phyloP scores from a whole-genome alignment of 2,329 filamentous ascomycete species.

The Lecanicillium sp. region DNA sequence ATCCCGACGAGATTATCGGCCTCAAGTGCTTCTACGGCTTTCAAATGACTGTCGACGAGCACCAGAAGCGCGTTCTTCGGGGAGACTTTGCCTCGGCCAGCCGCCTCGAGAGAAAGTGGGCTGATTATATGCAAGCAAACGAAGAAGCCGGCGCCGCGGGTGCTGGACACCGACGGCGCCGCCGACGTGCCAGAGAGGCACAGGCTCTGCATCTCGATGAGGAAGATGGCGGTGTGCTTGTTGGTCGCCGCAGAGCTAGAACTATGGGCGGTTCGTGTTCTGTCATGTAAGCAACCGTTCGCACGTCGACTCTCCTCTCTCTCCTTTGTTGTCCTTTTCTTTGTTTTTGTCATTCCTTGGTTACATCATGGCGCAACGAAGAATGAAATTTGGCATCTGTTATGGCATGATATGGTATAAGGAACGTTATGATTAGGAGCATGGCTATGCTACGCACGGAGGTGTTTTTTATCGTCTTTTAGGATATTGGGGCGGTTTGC shows the following conservation, averaged over 20 bases:
- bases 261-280: slow-evolving; percentile 52
- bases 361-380: too few species aligned
- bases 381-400: too few species aligned
- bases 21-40: slow-evolving; percentile 94
- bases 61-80: slow-evolving; percentile 74
- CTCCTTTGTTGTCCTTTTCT: background rate
- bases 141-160: slow-evolving; percentile 72
- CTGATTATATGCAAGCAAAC: slow-evolving; percentile 84
- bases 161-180: slow-evolving; percentile 57
- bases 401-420: too few species aligned
- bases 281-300: slow-evolving; percentile 46
- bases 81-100: slow-evolving; percentile 69
- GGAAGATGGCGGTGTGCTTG: slow-evolving; percentile 57
- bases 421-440: too few species aligned
- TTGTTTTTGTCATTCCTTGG: background rate
- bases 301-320: background rate
- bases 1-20: slow-evolving; percentile 70
- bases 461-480: too few species aligned
- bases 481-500: too few species aligned
- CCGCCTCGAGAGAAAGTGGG: slow-evolving; percentile 85
- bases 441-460: too few species aligned
- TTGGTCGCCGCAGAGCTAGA: slow-evolving; percentile 52
- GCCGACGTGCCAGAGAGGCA: slow-evolving; percentile 74
- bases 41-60: slow-evolving; percentile 91
- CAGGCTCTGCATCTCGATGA: slow-evolving; percentile 74